Conservation (phyloP, 345 rosid genomes). For the Sapria himalayana region DNA sequence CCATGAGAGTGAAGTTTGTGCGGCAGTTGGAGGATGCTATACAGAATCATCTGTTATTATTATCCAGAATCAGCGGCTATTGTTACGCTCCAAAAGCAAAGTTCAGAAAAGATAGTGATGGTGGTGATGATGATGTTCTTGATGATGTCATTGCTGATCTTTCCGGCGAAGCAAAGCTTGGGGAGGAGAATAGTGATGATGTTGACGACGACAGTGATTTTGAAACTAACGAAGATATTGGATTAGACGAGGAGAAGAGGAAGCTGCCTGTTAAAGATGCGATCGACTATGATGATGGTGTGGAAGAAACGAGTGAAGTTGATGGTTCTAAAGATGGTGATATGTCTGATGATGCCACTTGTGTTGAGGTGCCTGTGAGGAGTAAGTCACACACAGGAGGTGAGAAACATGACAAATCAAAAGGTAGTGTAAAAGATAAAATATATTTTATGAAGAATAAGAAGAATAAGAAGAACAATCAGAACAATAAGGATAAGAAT, state of each 20-base stretch:
- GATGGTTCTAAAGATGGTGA: constrained; percentile 1
- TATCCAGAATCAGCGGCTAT: constrained; percentile 46
- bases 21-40: constrained; percentile 88
- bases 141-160: too few relatives aligned
- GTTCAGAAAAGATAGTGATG: constrained; percentile 21
- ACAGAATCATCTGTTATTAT: constrained; percentile 45
- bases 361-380: too few relatives aligned
- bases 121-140: constrained; percentile 31
- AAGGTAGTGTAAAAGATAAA: too few relatives aligned
- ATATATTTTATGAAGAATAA: too few relatives aligned
- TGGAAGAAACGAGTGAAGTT: constrained; percentile 21
- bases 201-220: constrained; percentile 27
- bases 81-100: constrained; percentile 16
- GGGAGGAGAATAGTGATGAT: constrained; percentile 19
- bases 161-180: constrained; percentile 9
- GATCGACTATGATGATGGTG: constrained; percentile 53
- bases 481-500: too few relatives aligned
- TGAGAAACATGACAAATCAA: too few relatives aligned
- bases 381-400: too few relatives aligned
- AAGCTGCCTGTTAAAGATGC: constrained; percentile 43
- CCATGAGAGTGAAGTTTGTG: constrained; percentile 25
- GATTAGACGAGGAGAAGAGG: constrained; percentile 49
- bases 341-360: too few relatives aligned
- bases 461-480: too few relatives aligned
- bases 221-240: constrained; percentile 66